These are phyloP conservation scores for Kluyveromyces starmeri DNA, from an alignment of 805 yeast species.

Conservation along the genomic window DNA sequence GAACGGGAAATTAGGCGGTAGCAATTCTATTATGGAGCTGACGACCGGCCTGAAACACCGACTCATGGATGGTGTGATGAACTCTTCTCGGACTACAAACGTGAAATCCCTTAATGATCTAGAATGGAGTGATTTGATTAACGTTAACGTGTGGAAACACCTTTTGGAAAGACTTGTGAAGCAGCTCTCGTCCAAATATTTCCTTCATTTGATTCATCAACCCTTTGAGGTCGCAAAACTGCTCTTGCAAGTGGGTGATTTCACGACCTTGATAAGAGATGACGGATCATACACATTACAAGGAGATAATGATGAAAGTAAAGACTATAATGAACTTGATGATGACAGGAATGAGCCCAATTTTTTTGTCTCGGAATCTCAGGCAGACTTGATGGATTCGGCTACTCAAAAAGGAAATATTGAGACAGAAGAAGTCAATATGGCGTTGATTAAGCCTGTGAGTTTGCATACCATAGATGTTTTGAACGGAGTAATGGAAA, in stretches of 20 bases:
- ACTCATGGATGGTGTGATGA: constrained; percentile 4
- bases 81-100: constrained; percentile 1
- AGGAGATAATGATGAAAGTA: constrained; percentile 6
- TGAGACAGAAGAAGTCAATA: constrained; percentile 26
- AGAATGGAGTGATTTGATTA: constrained; percentile 61
- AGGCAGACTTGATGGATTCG: constrained; percentile 9
- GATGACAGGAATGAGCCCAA: constrained; percentile 38
- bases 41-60: constrained; percentile 7
- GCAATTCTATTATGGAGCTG: constrained; percentile 5
- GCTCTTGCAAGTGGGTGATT: constrained; percentile 71
- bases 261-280: constrained; percentile 26
- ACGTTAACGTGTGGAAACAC: constrained; percentile 47
- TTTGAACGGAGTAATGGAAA: constrained; percentile 52
- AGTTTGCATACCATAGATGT: constrained; percentile 58
- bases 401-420: constrained; percentile 13
- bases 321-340: constrained; percentile 17
- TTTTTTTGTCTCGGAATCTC: constrained; percentile 31
- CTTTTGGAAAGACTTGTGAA: constrained; percentile 46
- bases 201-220: constrained; percentile 62
- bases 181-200: constrained; percentile 60
- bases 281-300: constrained; percentile 1
- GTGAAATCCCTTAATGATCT: constrained; percentile 32
- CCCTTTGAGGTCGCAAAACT: constrained; percentile 82
- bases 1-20: constrained; percentile 3
- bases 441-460: constrained; percentile 46